phyloP scores from a whole-genome alignment of 2,329 filamentous ascomycete genomes.

The Neonectria ditissima region DNA sequence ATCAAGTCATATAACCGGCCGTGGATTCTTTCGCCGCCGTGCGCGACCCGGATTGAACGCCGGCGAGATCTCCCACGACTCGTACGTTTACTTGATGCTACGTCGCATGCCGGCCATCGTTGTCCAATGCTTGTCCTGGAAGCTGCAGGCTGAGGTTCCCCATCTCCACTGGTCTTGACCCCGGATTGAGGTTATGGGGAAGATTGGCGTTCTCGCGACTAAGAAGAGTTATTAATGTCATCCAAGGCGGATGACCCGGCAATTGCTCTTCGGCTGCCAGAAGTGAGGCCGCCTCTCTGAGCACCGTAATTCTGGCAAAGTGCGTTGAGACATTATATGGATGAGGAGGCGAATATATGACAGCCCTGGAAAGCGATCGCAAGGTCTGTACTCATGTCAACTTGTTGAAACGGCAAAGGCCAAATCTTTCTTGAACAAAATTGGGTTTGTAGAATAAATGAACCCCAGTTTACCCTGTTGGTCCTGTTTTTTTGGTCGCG shows the following conservation, averaged over 20 bases:
- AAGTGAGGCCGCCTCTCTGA: not conserved
- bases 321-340: no score
- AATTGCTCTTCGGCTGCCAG: not conserved
- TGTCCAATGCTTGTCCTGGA: not conserved
- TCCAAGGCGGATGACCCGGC: not conserved
- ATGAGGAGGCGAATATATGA: no score
- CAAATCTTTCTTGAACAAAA: no score
- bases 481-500: no score
- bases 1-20: conserved; percentile 6
- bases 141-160: not conserved
- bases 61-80: not conserved
- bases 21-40: not conserved
- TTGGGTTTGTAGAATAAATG: no score
- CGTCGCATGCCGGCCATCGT: not conserved
- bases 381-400: no score
- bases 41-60: no score
- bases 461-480: no score
- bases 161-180: not conserved
- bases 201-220: not conserved
- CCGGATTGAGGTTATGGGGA: not conserved
- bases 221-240: not conserved
- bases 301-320: no score
- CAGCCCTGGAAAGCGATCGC: no score
- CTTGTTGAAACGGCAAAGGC: no score
- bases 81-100: not conserved